Evolutionary conservation across 164 flowering plant genomes (phyloP).

Genomic region (Chimonanthus praecox): DNA sequence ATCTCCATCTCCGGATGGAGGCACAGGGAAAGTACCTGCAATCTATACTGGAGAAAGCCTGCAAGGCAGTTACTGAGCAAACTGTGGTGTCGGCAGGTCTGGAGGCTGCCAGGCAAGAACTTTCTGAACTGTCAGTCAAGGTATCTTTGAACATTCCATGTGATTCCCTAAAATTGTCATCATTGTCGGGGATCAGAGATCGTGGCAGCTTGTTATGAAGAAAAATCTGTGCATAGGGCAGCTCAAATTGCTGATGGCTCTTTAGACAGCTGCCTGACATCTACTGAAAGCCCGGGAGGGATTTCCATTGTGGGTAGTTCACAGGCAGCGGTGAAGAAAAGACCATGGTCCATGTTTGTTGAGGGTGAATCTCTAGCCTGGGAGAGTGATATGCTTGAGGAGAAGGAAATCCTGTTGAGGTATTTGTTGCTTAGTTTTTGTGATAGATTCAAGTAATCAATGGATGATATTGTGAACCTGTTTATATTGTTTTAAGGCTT

Average conservation of each 20-base stretch:
- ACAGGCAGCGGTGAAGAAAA: conserved; percentile 55
- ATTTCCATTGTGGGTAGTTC: conserved; percentile 33
- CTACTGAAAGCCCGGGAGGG: conserved; percentile 44
- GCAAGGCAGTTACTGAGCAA: conserved; percentile 64
- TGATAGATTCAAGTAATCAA: too few species aligned
- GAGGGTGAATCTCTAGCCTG: conserved; percentile 41
- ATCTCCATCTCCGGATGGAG: conserved; percentile 74
- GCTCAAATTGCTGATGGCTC: conserved; percentile 59
- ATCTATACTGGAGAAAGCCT: conserved; percentile 87
- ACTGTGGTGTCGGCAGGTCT: conserved; percentile 51
- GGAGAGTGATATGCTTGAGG: conserved; percentile 29
- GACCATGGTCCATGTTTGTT: conserved; percentile 46
- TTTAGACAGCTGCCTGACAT: conserved; percentile 64
- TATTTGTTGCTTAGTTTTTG: too few species aligned
- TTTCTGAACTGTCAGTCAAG: conserved; percentile 73
- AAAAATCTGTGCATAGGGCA: conserved; percentile 30
- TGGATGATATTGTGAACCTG: not conserved
- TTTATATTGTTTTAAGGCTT: not conserved
- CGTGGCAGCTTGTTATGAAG: conserved; percentile 33
- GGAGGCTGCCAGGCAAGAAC: conserved; percentile 74
- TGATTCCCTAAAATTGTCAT: conserved; percentile 39
- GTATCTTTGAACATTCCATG: conserved; percentile 38
- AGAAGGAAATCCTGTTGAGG: not conserved
- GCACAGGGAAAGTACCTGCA: conserved; percentile 92
- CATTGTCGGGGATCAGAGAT: conserved; percentile 30